Evolutionary conservation across 2,329 filamentous ascomycete species (phyloP).

Genomic region (Botryosphaeria dothidea): DNA sequence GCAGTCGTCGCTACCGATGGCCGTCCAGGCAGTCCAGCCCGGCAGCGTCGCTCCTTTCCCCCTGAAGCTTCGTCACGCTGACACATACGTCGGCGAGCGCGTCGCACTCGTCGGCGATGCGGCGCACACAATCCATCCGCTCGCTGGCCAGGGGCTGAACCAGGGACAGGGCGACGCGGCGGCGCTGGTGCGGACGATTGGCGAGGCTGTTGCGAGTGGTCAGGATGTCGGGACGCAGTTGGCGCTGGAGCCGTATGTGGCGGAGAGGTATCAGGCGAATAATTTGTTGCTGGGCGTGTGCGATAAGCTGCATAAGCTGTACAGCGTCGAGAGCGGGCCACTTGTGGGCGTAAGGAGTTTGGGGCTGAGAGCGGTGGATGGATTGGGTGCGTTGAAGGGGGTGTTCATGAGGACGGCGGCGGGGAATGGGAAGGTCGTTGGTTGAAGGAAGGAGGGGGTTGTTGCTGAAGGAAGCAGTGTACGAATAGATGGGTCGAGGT

Average conservation of each 20-base stretch:
- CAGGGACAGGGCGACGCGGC: slow-evolving; percentile 88
- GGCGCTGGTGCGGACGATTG: slow-evolving; percentile 72
- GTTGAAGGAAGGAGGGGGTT: not conserved
- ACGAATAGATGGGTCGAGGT: not conserved
- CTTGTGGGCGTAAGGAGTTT: slow-evolving; percentile 77
- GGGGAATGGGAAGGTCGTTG: slow-evolving; percentile 26
- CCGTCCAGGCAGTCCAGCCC: slow-evolving; percentile 70
- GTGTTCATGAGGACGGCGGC: slow-evolving; percentile 77
- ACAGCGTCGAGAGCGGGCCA: slow-evolving; percentile 76
- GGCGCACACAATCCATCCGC: slow-evolving; percentile 90
- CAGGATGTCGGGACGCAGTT: slow-evolving; percentile 82
- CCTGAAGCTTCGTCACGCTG: slow-evolving; percentile 87
- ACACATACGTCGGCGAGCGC: slow-evolving; percentile 88
- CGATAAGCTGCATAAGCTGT: slow-evolving; percentile 91
- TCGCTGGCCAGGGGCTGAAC: slow-evolving; percentile 93
- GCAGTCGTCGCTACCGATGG: slow-evolving; percentile 57
- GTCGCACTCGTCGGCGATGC: slow-evolving; percentile 91
- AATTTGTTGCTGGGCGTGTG: slow-evolving; percentile 74
- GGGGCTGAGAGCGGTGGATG: slow-evolving; percentile 75
- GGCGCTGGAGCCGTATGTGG: slow-evolving; percentile 77
- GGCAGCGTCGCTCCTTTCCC: slow-evolving; percentile 87
- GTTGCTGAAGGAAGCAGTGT: not conserved
- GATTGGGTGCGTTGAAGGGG: slow-evolving; percentile 72
- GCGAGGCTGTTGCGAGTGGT: slow-evolving; percentile 75
- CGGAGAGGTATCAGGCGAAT: slow-evolving; percentile 80